Base-by-base conservation (phyloP, 2,329 filamentous ascomycete species). In the Calonectria pauciramosa region DNA sequence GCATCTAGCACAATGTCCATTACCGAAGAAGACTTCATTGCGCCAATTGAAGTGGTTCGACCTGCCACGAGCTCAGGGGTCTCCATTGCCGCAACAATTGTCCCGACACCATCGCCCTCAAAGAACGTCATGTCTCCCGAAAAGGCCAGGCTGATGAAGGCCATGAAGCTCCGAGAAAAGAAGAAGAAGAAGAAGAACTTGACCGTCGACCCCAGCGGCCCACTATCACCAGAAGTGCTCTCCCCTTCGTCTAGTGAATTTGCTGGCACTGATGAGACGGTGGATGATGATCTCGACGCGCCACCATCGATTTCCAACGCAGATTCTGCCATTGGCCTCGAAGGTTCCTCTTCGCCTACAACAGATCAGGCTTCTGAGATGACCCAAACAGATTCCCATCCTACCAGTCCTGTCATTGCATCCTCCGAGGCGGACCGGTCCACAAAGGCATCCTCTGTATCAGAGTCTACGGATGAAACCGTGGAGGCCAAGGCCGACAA, bases 71-170 rank as follows among this genome's bases (percentile, higher is more conserved):
- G 87, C 80, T 88, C 89, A 28, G 86, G 86, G 38, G 82, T 86
- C 32, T 86, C 87, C 47, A 82, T 86, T 52, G 87, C 87, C 73
- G 84, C 86, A 26, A 78, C 82, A 47, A 76, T 84, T 38, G 82
- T 85, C 36, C 81, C 85, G 4, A 77, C 87, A 70, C 87, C 88
- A 18, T 82, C 89, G 79, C 85, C 88, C 8, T 78, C 80, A 47
- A 87, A 86, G 79, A 85, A 86, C 84, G 80, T 88, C 83, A 94
- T 97, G 81, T 95, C 95, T 1, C 95, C 95, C 0, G 97, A 99
- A 84, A 99, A 97, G 86, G 92, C 95, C 75, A 91, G 97, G 70
- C 88, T 99, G 76, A 96, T 98, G 95, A 98, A 97, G 86, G 97
- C 97, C 10, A 90, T 98, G 86, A 94, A 98, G 84, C 86, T 98